Evolutionary conservation across 2,329 filamentous ascomycete species (phyloP), one percentile per base, ranked within the genome.

Genomic region (Nannizzia gypsea): DNA sequence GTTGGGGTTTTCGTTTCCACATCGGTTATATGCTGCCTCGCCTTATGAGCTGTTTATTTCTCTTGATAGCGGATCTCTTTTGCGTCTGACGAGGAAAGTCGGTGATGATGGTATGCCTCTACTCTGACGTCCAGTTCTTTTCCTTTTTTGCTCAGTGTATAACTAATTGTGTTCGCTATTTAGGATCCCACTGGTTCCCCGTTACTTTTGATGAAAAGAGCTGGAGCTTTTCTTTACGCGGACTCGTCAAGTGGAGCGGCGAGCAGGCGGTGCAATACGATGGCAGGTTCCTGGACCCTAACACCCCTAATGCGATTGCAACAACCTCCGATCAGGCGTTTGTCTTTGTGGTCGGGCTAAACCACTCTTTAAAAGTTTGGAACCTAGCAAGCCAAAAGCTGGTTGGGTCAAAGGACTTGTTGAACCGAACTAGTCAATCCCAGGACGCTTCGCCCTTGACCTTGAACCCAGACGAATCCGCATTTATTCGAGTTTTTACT

Each of bases 321-420:
- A 73, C 73, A 31, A 77, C 75, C 4, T 74, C 76, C 6, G 75
- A 78, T 59, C 73, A 76, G 59, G 74, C 72, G 2, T 76, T 78
- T 59, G 71, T 85, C 8, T 89, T 96, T 67, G 91, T 91, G 0
- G 83, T 96, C 56, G 93, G 88, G 64, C 78, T 99, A 62, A 91
- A 99, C 66, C 91, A 99, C 70, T 86, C 85, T 9, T 76, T 99
- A 69, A 86, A 90, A 67, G 85, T 93, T 42, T 97, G 93, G 92
- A 93, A 95, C 68, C 78, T 92, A 34, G 78, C 83, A n/a, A 88
- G 83, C 42, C 91, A 91, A 54, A 88, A 86, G 69, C 82, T 95
- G 59, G 82, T 89, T 3, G 83, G 84, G 60, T 85, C 86, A 4
- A 84, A 84, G 65, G 92, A 99, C 72, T 79, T 99, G 34, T 73